Conservation (phyloP, 2,329 filamentous ascomycete species). For the Alternaria hordeiaustralica region DNA sequence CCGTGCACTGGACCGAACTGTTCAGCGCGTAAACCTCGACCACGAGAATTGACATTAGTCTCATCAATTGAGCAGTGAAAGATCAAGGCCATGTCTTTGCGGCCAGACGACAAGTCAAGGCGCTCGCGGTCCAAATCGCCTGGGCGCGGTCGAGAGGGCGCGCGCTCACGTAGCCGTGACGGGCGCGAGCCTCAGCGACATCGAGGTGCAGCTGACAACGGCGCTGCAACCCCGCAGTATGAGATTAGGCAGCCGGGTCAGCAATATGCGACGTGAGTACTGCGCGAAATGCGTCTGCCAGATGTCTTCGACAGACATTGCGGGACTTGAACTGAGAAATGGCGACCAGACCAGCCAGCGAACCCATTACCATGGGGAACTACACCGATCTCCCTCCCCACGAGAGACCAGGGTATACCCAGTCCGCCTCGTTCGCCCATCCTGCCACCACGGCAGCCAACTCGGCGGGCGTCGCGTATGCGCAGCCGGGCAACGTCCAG, state of each 20-base stretch:
- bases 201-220: conserved; percentile 29
- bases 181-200: conserved; percentile 46
- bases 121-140: conserved; percentile 54
- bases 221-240: conserved; percentile 46
- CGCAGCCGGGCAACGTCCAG: conserved; percentile 35
- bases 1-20: conserved; percentile 1
- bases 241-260: conserved; percentile 51
- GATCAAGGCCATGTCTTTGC: conserved; percentile 47
- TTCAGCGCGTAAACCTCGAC: conserved; percentile 4
- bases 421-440: conserved; percentile 10
- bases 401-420: conserved; percentile 50
- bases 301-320: conserved; percentile 2
- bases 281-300: neutral
- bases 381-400: conserved; percentile 54
- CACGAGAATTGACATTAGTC: neutral
- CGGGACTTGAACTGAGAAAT: conserved; percentile 37
- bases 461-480: conserved; percentile 27
- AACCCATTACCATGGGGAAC: conserved; percentile 53
- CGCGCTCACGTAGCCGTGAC: conserved; percentile 51
- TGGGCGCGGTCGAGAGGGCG: conserved; percentile 45
- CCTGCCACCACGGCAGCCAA: conserved; percentile 20
- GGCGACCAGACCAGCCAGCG: conserved; percentile 37
- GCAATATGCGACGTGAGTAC: conserved; percentile 45
- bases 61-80: neutral
- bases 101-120: conserved; percentile 50